A percentile compares a stretch with the other conserved stretches of the same genome.
Conservation (phyloP, 352 stramenopile species). For the Globisporangium iwayamae region DNA sequence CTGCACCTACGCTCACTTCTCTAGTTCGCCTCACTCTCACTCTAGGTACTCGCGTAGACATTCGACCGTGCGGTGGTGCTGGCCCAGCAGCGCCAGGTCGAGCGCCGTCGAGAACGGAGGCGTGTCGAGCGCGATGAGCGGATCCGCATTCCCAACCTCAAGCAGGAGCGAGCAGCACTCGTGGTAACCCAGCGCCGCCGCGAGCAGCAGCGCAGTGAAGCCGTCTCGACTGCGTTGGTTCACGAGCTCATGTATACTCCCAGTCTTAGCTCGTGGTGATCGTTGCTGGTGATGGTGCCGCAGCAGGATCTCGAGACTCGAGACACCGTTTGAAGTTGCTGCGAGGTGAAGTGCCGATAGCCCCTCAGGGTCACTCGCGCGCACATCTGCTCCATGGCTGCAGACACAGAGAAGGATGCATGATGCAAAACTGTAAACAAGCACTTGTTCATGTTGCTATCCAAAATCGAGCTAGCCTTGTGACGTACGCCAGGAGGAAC, state of each 20-base stretch:
- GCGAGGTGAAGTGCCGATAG: slow-evolving; percentile 18
- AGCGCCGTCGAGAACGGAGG: slow-evolving; percentile 17
- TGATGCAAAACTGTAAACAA: neutral
- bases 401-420: neutral
- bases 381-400: slow-evolving; percentile 11
- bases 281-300: neutral
- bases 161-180: slow-evolving; percentile 17
- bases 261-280: neutral
- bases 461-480: neutral
- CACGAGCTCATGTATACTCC: neutral
- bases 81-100: slow-evolving; percentile 15
- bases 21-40: neutral
- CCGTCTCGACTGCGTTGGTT: slow-evolving; percentile 14
- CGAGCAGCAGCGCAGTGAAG: slow-evolving; percentile 17
- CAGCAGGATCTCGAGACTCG: slow-evolving; percentile 5
- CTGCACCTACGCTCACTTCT: neutral
- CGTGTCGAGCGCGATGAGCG: slow-evolving; percentile 7
- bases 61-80: slow-evolving; percentile 15
- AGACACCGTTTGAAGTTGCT: slow-evolving; percentile 8
- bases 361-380: slow-evolving; percentile 11
- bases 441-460: neutral
- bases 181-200: neutral
- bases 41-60: slow-evolving; percentile 2
- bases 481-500: slow-evolving; percentile 14
- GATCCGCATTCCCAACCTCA: slow-evolving; percentile 5